Conservation (phyloP, 2,329 filamentous ascomycete genomes). For the Amauroascus niger region DNA sequence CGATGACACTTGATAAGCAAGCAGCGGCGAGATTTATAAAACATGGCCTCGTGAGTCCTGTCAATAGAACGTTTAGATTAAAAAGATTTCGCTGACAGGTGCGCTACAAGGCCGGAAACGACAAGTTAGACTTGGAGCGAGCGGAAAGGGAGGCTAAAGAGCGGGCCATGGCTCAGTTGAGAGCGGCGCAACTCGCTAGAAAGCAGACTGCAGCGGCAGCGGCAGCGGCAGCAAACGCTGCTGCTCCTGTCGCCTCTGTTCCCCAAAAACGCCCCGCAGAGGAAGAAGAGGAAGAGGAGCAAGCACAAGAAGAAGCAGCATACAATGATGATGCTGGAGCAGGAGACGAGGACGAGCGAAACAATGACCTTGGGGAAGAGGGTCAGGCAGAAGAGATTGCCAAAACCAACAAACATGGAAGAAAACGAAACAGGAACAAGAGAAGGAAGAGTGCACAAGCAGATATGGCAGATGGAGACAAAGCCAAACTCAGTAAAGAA, state of each 20-base stretch:
- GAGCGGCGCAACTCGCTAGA: slow-evolving; percentile 37
- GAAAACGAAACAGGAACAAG: slow-evolving; percentile 18
- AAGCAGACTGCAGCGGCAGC: slow-evolving; percentile 21
- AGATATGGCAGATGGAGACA: neutral
- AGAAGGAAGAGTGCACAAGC: neutral
- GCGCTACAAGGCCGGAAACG: slow-evolving; percentile 36
- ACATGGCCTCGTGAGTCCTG: slow-evolving; percentile 56
- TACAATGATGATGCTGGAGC: slow-evolving; percentile 25
- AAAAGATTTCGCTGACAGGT: slow-evolving; percentile 13
- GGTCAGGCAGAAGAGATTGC: slow-evolving; percentile 8
- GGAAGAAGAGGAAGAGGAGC: too few relatives aligned
- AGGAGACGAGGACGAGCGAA: slow-evolving; percentile 23
- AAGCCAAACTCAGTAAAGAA: neutral
- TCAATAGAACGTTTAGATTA: neutral
- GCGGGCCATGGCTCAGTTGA: slow-evolving; percentile 41
- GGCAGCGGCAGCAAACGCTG: slow-evolving; percentile 1
- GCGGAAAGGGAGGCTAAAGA: slow-evolving; percentile 44
- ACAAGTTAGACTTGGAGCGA: slow-evolving; percentile 43
- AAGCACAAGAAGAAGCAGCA: slow-evolving; percentile 20
- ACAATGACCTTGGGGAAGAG: slow-evolving; percentile 20
- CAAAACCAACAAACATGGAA: slow-evolving; percentile 29
- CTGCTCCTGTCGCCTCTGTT: slow-evolving; percentile 14
- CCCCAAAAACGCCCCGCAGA: slow-evolving; percentile 14
- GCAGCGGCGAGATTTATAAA: slow-evolving; percentile 76
- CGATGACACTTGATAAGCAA: slow-evolving; percentile 57